phyloP scores from a whole-genome alignment of 106 monocot genomes.

The Dendrobium chrysotoxum region DNA sequence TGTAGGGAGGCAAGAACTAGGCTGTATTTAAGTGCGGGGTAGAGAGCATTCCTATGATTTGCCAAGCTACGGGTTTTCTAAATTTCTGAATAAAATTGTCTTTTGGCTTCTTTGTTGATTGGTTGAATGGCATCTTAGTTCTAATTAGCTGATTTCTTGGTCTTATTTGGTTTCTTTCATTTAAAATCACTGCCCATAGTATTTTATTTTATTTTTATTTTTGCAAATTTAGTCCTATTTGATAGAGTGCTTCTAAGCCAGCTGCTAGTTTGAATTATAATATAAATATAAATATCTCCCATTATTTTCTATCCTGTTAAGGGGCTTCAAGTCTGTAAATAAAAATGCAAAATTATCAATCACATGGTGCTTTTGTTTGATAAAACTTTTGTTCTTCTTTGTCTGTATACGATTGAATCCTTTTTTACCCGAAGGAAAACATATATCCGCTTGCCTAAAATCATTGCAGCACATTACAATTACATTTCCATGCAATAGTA shows the following conservation, averaged over 20 bases:
- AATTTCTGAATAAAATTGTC: not conserved
- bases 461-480: too few species aligned
- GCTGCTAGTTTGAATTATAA: too few species aligned
- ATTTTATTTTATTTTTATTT: too few species aligned
- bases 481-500: too few species aligned
- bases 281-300: too few species aligned
- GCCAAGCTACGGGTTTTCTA: not conserved
- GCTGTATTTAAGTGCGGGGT: not conserved
- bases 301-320: too few species aligned
- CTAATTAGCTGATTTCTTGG: not conserved
- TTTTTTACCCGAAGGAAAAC: too few species aligned
- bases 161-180: not conserved
- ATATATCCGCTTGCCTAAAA: too few species aligned
- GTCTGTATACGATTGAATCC: too few species aligned
- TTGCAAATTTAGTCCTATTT: too few species aligned
- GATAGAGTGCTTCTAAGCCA: too few species aligned
- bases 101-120: not conserved
- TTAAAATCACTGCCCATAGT: too few species aligned
- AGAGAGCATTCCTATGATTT: not conserved
- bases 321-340: not conserved
- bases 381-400: not conserved
- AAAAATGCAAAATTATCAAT: not conserved
- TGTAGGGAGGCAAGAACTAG: not conserved
- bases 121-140: not conserved
- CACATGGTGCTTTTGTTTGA: not conserved